Evolutionary conservation across 768 basidiomycete genomes (phyloP).

Genomic region (Thelephora aurantiotincta): DNA sequence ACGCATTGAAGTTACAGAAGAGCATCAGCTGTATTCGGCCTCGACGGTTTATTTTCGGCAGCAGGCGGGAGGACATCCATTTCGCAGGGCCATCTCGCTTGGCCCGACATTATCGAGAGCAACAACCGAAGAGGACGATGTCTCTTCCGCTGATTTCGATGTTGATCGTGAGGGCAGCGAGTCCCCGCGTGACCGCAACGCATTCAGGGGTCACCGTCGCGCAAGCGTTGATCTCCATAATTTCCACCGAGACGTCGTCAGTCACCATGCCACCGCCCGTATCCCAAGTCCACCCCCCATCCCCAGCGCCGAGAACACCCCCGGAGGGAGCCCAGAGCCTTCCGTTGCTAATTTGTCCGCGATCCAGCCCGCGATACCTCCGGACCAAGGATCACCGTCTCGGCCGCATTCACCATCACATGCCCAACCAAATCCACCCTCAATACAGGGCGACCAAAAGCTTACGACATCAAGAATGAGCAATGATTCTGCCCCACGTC

Average conservation of each 20-base stretch:
- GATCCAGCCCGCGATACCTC: constrained; percentile 7
- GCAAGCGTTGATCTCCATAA: constrained; percentile 19
- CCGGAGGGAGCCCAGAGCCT: constrained; percentile 13
- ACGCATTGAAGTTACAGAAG: constrained; percentile 65
- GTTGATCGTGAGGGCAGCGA: constrained; percentile 14
- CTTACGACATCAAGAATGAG: too few relatives aligned
- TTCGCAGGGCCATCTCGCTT: constrained; percentile 30
- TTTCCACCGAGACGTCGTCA: constrained; percentile 16
- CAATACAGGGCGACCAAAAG: too few relatives aligned
- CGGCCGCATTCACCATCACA: not conserved
- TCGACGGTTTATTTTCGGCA: constrained; percentile 55
- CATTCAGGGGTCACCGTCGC: constrained; percentile 5
- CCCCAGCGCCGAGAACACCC: constrained; percentile 4
- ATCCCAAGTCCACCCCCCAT: constrained; percentile 13
- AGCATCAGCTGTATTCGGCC: constrained; percentile 59
- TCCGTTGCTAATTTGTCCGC: not conserved
- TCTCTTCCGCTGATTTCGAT: constrained; percentile 12
- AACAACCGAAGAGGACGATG: constrained; percentile 21
- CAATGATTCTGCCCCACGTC: too few relatives aligned
- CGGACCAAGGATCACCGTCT: not conserved
- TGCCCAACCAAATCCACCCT: too few relatives aligned
- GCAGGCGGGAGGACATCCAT: constrained; percentile 29
- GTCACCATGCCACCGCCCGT: constrained; percentile 13
- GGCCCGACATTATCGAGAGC: constrained; percentile 30
- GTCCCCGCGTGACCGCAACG: constrained; percentile 5